Evolutionary conservation across 2,329 filamentous ascomycete genomes (phyloP).

Genomic region (Aspergillus chevalieri): DNA sequence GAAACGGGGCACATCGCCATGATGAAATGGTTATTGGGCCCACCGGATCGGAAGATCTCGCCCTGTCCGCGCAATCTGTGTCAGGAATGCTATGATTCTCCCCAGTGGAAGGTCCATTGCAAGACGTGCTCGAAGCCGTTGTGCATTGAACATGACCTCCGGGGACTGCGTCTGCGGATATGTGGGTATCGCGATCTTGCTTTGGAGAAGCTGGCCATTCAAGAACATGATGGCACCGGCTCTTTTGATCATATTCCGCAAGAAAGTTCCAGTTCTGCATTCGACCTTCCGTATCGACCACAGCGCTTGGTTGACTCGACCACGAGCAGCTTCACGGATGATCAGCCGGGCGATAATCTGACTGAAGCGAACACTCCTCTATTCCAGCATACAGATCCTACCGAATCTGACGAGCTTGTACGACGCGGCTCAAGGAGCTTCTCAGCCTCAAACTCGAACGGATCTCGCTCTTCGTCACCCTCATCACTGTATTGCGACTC

Average conservation of each 20-base stretch:
- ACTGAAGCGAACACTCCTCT: constrained; percentile 18
- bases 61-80: constrained; percentile 53
- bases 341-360: constrained; percentile 21
- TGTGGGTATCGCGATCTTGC: constrained; percentile 53
- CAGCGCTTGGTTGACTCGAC: constrained; percentile 25
- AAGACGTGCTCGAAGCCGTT: constrained; percentile 51
- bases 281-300: constrained; percentile 25
- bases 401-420: constrained; percentile 15
- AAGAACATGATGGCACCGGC: constrained; percentile 16
- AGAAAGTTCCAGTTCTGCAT: constrained; percentile 13
- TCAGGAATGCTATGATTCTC: constrained; percentile 52
- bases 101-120: constrained; percentile 55
- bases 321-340: constrained; percentile 32
- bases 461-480: constrained; percentile 36
- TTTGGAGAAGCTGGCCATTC: constrained; percentile 42
- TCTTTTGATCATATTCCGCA: constrained; percentile 8
- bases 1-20: constrained; percentile 37
- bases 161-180: constrained; percentile 50
- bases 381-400: constrained; percentile 15
- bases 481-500: constrained; percentile 34
- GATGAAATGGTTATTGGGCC: constrained; percentile 44
- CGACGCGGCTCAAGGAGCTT: constrained; percentile 31
- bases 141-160: constrained; percentile 56
- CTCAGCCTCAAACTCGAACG: constrained; percentile 35
- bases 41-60: constrained; percentile 40